Conservation (phyloP, 495 filamentous ascomycete species). For the Pyrenula massariospora region DNA sequence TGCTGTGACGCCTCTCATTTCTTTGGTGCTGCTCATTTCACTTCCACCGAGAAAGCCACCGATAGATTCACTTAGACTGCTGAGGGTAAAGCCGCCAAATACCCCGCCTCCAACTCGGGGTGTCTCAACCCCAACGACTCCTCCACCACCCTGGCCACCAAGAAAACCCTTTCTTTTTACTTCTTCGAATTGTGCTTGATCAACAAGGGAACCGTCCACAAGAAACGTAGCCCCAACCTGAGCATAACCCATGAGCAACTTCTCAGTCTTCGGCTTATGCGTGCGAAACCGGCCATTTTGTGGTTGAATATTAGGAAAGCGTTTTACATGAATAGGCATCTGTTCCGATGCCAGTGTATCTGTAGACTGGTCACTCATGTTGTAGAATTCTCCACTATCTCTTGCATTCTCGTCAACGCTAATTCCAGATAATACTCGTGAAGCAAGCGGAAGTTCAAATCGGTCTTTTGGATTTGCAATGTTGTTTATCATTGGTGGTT, state of each 20-base stretch:
- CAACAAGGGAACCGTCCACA: slow-evolving; percentile 81
- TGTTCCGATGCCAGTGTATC: slow-evolving; percentile 93
- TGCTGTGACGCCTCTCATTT: slow-evolving; percentile 75
- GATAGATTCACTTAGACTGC: slow-evolving; percentile 76
- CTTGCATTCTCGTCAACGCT: slow-evolving; percentile 44
- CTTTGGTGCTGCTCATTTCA: slow-evolving; percentile 83
- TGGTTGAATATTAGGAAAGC: slow-evolving; percentile 36
- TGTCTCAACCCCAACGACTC: slow-evolving; percentile 69
- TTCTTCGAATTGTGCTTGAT: slow-evolving; percentile 83
- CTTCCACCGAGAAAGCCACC: slow-evolving; percentile 73
- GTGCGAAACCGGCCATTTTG: slow-evolving; percentile 47
- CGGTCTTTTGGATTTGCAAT: neutral
- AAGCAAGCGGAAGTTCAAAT: neutral
- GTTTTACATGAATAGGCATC: slow-evolving; percentile 44
- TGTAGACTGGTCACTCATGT: slow-evolving; percentile 81
- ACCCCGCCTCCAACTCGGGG: slow-evolving; percentile 68
- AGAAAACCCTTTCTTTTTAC: slow-evolving; percentile 90
- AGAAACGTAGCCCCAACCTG: slow-evolving; percentile 90
- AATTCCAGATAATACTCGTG: slow-evolving; percentile 14
- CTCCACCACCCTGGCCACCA: slow-evolving; percentile 68
- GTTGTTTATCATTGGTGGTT: neutral
- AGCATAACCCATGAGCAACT: slow-evolving; percentile 94
- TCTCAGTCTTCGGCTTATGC: slow-evolving; percentile 44
- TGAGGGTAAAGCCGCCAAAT: slow-evolving; percentile 78
- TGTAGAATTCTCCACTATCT: slow-evolving; percentile 92